Percentiles rank a stretch among this genome's conserved stretches.
Conservation (phyloP, 2,329 filamentous ascomycete genomes). For the Aulographum hederae region DNA sequence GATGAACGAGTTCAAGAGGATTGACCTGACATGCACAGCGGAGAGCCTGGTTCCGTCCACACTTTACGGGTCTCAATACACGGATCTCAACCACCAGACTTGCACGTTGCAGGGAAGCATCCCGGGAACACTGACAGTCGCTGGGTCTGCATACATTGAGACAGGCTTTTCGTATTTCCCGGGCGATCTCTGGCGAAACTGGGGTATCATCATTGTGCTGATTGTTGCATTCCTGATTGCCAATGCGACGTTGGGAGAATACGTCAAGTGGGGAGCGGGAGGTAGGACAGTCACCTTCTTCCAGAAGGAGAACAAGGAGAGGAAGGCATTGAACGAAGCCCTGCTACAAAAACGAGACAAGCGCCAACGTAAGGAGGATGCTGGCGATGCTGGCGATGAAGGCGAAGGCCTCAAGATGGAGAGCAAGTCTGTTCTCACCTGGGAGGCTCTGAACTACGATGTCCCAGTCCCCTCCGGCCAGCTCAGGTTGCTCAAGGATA, state of each 20-base stretch:
- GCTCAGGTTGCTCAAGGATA: constrained; percentile 36
- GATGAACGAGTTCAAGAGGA: constrained; percentile 65
- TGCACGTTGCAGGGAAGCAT: constrained; percentile 62
- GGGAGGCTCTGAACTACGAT: constrained; percentile 31
- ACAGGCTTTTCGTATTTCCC: constrained; percentile 52
- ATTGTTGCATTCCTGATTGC: constrained; percentile 58
- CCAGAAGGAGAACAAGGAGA: constrained; percentile 49
- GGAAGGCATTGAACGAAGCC: constrained; percentile 44
- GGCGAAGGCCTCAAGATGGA: constrained; percentile 30
- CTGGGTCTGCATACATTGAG: constrained; percentile 50
- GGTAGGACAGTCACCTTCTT: constrained; percentile 70
- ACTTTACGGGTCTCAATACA: constrained; percentile 44
- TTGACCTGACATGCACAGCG: constrained; percentile 49
- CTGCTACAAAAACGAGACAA: constrained; percentile 40
- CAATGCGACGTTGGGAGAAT: constrained; percentile 64
- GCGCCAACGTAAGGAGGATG: constrained; percentile 24
- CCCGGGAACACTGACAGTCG: constrained; percentile 43
- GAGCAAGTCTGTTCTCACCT: constrained; percentile 37
- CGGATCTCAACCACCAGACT: constrained; percentile 54
- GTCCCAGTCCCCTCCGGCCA: constrained; percentile 28
- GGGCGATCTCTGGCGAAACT: constrained; percentile 51
- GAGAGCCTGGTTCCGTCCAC: constrained; percentile 45
- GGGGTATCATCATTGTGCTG: constrained; percentile 57
- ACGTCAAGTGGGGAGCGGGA: constrained; percentile 59
- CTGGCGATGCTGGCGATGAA: constrained; percentile 14